phyloP scores from a whole-genome alignment of 306 rosid species.

The Lablab purpureus region DNA sequence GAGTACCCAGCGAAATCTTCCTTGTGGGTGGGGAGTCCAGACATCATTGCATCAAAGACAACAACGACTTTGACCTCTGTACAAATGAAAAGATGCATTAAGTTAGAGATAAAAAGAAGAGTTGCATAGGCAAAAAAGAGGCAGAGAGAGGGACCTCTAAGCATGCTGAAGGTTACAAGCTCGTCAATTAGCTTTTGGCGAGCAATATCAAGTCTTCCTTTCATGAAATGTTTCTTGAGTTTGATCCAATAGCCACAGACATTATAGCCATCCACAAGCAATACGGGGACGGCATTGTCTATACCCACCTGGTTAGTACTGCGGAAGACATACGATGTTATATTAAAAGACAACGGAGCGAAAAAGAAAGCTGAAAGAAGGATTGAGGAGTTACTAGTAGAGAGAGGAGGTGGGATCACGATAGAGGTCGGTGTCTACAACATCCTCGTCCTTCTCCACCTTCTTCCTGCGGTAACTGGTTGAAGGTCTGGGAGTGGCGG shows the following conservation, averaged over 20 bases:
- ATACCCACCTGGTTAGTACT: constrained; percentile 85
- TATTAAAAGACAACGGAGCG: constrained; percentile 18
- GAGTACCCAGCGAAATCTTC: constrained; percentile 76
- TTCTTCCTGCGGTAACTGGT: constrained; percentile 90
- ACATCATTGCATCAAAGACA: constrained; percentile 94
- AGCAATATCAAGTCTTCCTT: constrained; percentile 79
- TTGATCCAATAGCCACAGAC: constrained; percentile 95
- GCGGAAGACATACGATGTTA: constrained; percentile 10
- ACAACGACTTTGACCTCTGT: constrained; percentile 90
- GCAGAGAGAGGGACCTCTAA: constrained; percentile 66
- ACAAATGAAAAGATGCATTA: constrained; percentile 21
- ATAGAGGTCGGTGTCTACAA: constrained; percentile 58
- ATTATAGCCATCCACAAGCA: constrained; percentile 95
- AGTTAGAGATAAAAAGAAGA: neutral
- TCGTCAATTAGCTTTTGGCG: constrained; percentile 89
- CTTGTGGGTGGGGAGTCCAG: constrained; percentile 89
- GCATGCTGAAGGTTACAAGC: constrained; percentile 75
- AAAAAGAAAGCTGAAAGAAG: neutral
- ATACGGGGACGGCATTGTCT: constrained; percentile 73
- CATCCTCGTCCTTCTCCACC: constrained; percentile 71
- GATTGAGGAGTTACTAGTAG: constrained; percentile 62
- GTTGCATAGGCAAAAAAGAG: neutral
- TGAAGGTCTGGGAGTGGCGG: constrained; percentile 70
- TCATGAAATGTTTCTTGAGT: constrained; percentile 81
- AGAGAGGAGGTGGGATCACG: constrained; percentile 81